phyloP scores from a whole-genome alignment of 305 asterid genomes.

The Rubia occidens region DNA sequence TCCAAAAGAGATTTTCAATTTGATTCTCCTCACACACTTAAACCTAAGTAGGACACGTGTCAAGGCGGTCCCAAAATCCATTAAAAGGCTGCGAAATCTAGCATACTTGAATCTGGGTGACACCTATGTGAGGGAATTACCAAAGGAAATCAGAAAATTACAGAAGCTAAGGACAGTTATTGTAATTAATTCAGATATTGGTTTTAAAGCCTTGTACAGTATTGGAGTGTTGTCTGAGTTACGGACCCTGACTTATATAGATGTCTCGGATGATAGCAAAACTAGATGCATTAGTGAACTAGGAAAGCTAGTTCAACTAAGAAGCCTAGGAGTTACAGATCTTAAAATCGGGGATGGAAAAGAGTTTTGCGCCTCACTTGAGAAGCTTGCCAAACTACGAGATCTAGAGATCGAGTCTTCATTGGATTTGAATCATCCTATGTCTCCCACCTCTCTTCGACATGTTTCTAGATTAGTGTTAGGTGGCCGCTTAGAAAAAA shows the following conservation, averaged over 20 bases:
- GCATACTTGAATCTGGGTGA: not conserved
- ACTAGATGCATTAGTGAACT: not conserved
- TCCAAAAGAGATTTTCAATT: conserved; percentile 15
- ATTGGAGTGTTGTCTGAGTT: not conserved
- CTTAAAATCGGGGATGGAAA: not conserved
- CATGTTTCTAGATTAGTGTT: not conserved
- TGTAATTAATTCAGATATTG: not conserved
- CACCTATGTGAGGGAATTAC: not conserved
- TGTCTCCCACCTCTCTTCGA: not conserved
- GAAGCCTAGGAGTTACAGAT: not conserved
- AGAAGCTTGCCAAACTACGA: conserved; percentile 8
- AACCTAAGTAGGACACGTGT: not conserved
- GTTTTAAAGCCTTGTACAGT: not conserved
- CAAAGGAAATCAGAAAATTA: not conserved
- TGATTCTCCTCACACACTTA: conserved; percentile 14
- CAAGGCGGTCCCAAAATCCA: not conserved
- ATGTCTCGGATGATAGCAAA: not conserved
- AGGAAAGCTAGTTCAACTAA: not conserved
- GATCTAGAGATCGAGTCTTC: too few species aligned
- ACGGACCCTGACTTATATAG: not conserved
- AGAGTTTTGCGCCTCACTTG: conserved; percentile 7
- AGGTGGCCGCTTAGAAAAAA: not conserved
- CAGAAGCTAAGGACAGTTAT: not conserved
- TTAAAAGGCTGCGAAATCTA: not conserved
- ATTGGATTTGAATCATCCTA: not conserved